Percentiles rank a stretch among this genome's conserved stretches.
phyloP scores from a whole-genome alignment of 2,329 filamentous ascomycete species.

The Monilinia fructigena region DNA sequence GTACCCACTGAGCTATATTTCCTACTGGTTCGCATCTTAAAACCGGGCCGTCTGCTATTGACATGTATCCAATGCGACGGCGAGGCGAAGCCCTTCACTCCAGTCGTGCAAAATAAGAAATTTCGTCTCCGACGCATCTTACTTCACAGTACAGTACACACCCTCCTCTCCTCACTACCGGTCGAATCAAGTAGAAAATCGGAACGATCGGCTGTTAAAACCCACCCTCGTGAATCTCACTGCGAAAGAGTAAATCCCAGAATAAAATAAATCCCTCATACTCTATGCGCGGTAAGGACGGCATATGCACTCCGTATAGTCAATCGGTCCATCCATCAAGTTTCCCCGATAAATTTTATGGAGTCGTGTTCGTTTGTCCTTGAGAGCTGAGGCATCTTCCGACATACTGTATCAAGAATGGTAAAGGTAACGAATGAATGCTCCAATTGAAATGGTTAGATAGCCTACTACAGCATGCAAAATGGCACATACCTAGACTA shows the following conservation, averaged over 20 bases:
- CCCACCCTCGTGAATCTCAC: constrained; percentile 7
- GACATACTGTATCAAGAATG: not conserved
- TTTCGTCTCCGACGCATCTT: not conserved
- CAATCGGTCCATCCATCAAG: not conserved
- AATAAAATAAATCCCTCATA: constrained; percentile 18
- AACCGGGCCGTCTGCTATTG: not conserved
- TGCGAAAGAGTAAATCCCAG: not conserved
- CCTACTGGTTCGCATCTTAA: constrained; percentile 3
- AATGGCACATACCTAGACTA: too few relatives aligned
- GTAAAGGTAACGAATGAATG: not conserved
- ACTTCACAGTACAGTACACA: not conserved
- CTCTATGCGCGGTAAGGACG: constrained; percentile 9
- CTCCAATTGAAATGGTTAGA: not conserved
- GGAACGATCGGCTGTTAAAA: constrained; percentile 9
- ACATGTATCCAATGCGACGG: not conserved
- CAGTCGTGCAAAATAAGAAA: not conserved
- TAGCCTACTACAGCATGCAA: not conserved
- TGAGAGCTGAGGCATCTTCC: constrained; percentile 1
- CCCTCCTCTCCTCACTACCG: not conserved
- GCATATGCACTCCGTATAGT: not conserved
- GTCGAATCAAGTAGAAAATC: constrained; percentile 1
- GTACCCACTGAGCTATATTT: constrained; percentile 21
- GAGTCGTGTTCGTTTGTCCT: not conserved
- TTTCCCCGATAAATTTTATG: constrained; percentile 6
- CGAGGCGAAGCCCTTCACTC: not conserved